Conservation (phyloP, 2,329 filamentous ascomycete genomes). For the Ustulina deusta region DNA sequence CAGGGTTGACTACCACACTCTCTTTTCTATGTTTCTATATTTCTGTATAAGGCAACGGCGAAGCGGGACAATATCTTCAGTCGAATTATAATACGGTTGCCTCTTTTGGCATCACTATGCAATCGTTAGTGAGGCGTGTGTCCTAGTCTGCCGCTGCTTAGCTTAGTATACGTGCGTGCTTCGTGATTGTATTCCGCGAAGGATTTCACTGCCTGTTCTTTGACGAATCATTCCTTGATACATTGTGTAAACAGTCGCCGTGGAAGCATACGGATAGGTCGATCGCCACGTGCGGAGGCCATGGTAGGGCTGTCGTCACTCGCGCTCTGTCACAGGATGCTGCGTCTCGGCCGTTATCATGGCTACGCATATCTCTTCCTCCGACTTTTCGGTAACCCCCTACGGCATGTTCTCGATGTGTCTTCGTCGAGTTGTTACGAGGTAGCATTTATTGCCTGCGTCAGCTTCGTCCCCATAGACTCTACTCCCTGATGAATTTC, state of each 20-base stretch:
- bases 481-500: conserved; percentile 7
- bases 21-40: conserved; percentile 6
- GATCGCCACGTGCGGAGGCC: not conserved
- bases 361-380: not conserved
- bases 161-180: not conserved
- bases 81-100: not conserved
- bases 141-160: not conserved
- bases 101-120: not conserved
- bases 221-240: not conserved
- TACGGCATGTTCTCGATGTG: not conserved
- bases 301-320: too few relatives aligned
- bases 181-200: not conserved
- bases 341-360: too few relatives aligned
- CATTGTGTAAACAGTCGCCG: not conserved
- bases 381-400: not conserved
- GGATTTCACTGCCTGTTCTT: not conserved
- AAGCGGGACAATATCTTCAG: not conserved
- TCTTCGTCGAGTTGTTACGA: too few relatives aligned
- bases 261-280: not conserved
- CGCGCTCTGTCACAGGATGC: too few relatives aligned
- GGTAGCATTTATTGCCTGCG: not conserved
- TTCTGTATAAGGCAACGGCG: not conserved
- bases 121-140: not conserved
- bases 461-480: conserved; percentile 39
- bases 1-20: not conserved